Evolutionary conservation across 2,329 filamentous ascomycete genomes (phyloP).

Genomic region (Fusarium chaquense): DNA sequence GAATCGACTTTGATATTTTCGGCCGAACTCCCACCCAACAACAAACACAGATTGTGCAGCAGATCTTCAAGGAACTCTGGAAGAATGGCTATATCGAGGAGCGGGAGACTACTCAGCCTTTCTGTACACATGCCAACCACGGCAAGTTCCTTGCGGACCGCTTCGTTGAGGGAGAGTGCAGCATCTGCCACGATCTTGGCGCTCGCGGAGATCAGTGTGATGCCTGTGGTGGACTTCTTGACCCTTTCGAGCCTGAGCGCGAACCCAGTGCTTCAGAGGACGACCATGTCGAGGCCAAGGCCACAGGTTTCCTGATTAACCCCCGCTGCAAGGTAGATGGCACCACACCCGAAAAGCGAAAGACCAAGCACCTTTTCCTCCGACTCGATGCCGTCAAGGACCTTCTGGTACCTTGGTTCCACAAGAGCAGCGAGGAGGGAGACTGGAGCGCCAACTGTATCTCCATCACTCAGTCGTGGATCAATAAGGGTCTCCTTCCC

Average conservation of each 20-base stretch:
- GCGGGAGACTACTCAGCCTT: conserved; percentile 88
- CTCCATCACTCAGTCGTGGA: conserved; percentile 83
- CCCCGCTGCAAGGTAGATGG: conserved; percentile 93
- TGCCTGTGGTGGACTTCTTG: conserved; percentile 77
- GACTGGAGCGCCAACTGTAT: conserved; percentile 81
- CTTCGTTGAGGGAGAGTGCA: conserved; percentile 84
- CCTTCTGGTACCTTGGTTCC: conserved; percentile 81
- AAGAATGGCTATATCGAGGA: conserved; percentile 91
- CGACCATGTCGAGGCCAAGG: conserved; percentile 52
- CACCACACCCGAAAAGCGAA: conserved; percentile 79
- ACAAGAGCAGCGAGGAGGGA: conserved; percentile 78
- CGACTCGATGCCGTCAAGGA: conserved; percentile 85
- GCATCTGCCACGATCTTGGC: conserved; percentile 77
- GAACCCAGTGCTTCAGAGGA: conserved; percentile 52
- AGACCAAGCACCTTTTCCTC: conserved; percentile 94
- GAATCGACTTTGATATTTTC: conserved; percentile 94
- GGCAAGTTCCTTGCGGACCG: conserved; percentile 85
- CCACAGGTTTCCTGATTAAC: conserved; percentile 73
- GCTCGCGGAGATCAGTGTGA: conserved; percentile 81
- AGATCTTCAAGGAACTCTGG: conserved; percentile 88
- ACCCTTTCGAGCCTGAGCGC: conserved; percentile 71
- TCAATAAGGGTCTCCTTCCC: conserved; percentile 84
- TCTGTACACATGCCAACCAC: conserved; percentile 77
- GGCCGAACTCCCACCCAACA: conserved; percentile 89
- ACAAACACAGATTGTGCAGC: conserved; percentile 93